Evolutionary conservation across 2,329 filamentous ascomycete species (phyloP).

Genomic region (Magnaporthiopsis rhizophila): DNA sequence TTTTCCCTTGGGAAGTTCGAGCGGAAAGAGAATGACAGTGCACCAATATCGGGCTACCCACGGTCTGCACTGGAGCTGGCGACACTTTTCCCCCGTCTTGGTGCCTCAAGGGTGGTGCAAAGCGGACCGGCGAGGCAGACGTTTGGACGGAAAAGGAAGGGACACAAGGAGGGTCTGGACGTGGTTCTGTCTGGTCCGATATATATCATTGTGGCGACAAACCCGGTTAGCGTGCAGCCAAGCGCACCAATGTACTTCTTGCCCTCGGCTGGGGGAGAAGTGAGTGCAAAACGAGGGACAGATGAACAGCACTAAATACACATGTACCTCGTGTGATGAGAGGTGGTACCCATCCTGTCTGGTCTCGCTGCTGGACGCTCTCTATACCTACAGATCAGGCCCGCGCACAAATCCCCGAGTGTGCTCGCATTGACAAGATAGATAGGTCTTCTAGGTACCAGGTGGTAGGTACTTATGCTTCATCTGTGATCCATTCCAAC

Average conservation of each 20-base stretch:
- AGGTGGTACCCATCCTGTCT: neutral
- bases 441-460: neutral
- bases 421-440: neutral
- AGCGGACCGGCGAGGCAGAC: neutral
- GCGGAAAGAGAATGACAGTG: too few relatives aligned
- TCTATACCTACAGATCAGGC: neutral
- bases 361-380: neutral
- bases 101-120: neutral
- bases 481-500: too few relatives aligned
- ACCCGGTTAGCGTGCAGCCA: neutral
- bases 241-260: neutral
- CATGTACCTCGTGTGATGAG: neutral
- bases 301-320: neutral
- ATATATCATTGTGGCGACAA: neutral
- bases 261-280: neutral
- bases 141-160: neutral
- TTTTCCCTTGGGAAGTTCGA: neutral
- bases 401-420: neutral
- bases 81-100: neutral
- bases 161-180: neutral
- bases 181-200: neutral
- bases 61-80: too few relatives aligned
- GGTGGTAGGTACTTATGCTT: neutral
- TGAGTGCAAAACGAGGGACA: neutral
- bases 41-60: too few relatives aligned